These are phyloP conservation scores for Saturnispora dispora DNA, from an alignment of 805 yeast species.

Conservation along the genomic window DNA sequence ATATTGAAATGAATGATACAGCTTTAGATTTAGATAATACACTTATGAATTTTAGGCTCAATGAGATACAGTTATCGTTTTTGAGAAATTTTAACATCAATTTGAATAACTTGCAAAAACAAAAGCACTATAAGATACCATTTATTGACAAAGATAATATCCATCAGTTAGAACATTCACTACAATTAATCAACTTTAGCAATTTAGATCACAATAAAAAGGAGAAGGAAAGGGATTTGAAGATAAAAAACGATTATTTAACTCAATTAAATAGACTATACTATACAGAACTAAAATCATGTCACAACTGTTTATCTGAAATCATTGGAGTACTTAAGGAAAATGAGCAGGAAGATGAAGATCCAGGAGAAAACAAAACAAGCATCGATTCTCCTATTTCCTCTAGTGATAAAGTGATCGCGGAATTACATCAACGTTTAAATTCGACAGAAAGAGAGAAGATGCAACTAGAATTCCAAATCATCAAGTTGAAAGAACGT, in stretches of 20 bases:
- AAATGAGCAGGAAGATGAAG: conserved; percentile 6
- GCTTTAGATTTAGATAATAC: background rate
- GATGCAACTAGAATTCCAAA: conserved; percentile 38
- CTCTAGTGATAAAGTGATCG: conserved; percentile 11
- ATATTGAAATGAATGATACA: background rate
- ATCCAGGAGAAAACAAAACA: conserved; percentile 6
- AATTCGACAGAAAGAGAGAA: conserved; percentile 25
- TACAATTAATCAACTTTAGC: conserved; percentile 24
- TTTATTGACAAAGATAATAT: conserved; percentile 22
- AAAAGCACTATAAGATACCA: conserved; percentile 16
- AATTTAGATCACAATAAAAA: conserved; percentile 12
- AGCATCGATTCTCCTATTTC: conserved; percentile 11
- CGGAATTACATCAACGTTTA: conserved; percentile 21
- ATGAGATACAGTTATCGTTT: conserved; percentile 13
- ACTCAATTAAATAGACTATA: conserved; percentile 22
- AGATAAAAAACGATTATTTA: conserved; percentile 24
- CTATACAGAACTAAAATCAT: conserved; percentile 24
- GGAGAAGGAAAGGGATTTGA: conserved; percentile 20
- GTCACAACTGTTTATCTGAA: conserved; percentile 22
- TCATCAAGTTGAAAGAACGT: conserved; percentile 42
- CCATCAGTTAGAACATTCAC: conserved; percentile 23
- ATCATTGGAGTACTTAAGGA: conserved; percentile 6
- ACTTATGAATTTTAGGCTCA: background rate
- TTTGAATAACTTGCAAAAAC: conserved; percentile 12
- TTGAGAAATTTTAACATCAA: conserved; percentile 20